Percentiles rank a stretch among this genome's conserved stretches.
Conservation (phyloP, 179 eudicot genomes). For the Spergularia azorica region DNA sequence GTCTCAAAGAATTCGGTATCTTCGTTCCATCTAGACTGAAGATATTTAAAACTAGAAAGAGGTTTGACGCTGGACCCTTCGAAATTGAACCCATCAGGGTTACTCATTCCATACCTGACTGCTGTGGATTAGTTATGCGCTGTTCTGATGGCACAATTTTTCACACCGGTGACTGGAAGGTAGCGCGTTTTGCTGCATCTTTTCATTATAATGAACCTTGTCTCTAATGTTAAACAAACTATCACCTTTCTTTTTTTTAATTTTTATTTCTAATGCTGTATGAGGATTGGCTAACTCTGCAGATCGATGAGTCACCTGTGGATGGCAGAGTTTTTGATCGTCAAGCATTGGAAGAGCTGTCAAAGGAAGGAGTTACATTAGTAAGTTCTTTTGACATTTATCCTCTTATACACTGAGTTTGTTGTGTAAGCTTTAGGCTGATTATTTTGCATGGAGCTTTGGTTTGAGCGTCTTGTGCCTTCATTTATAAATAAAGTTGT, state of each 20-base stretch:
- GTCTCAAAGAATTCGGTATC: constrained; percentile 92
- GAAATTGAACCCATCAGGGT: constrained; percentile 96
- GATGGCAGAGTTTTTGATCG: constrained; percentile 95
- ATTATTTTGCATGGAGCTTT: constrained; percentile 5
- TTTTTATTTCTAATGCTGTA: neutral
- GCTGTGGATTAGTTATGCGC: constrained; percentile 93
- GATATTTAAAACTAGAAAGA: constrained; percentile 65
- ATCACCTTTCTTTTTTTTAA: neutral
- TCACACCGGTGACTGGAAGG: constrained; percentile 99
- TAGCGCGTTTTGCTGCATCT: constrained; percentile 27
- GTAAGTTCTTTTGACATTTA: constrained; percentile 45
- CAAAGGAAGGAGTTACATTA: constrained; percentile 97
- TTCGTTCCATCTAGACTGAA: constrained; percentile 92
- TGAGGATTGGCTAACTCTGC: constrained; percentile 26
- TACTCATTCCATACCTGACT: constrained; percentile 98
- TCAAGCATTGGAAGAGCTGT: constrained; percentile 79
- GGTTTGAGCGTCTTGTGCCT: neutral
- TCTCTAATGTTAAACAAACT: constrained; percentile 1
- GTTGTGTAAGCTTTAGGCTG: neutral
- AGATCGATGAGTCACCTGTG: constrained; percentile 94
- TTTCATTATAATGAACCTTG: neutral
- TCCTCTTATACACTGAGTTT: neutral
- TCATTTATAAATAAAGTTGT: neutral
- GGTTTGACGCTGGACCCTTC: constrained; percentile 90
- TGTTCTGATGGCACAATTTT: constrained; percentile 97